Conservation (phyloP, 306 rosid genomes). For the Vigna trinervia region DNA sequence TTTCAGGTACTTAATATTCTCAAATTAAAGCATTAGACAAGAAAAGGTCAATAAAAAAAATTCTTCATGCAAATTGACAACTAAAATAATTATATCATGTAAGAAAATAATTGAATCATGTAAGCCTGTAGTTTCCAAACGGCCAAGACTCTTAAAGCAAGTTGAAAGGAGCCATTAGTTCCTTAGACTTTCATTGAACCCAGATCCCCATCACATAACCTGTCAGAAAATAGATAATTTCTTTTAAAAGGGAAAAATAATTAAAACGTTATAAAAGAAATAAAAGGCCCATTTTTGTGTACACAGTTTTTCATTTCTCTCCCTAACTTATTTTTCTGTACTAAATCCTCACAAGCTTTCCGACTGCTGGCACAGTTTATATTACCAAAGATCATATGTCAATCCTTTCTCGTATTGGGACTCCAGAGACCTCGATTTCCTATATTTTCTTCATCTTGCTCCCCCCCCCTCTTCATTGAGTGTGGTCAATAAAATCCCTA, state of each 20-base stretch:
- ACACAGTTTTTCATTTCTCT: not conserved
- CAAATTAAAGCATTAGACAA: constrained; percentile 32
- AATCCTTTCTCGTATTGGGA: constrained; percentile 16
- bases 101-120: constrained; percentile 4
- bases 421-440: not conserved
- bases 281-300: constrained; percentile 3
- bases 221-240: constrained; percentile 32
- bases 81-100: constrained; percentile 12
- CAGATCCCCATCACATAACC: constrained; percentile 41
- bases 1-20: not conserved
- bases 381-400: constrained; percentile 3
- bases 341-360: constrained; percentile 22
- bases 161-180: constrained; percentile 36
- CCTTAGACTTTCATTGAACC: constrained; percentile 38
- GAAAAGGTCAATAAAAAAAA: not conserved
- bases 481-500: constrained; percentile 3
- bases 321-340: not conserved
- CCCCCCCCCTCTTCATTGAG: not conserved
- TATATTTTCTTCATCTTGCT: not conserved
- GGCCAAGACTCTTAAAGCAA: constrained; percentile 27
- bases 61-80: not conserved
- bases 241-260: not conserved
- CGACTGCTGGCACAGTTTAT: not conserved
- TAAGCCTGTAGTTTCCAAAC: constrained; percentile 37
- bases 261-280: not conserved